Conservation (phyloP, 2,329 filamentous ascomycete species). For the Didymella pinodella region DNA sequence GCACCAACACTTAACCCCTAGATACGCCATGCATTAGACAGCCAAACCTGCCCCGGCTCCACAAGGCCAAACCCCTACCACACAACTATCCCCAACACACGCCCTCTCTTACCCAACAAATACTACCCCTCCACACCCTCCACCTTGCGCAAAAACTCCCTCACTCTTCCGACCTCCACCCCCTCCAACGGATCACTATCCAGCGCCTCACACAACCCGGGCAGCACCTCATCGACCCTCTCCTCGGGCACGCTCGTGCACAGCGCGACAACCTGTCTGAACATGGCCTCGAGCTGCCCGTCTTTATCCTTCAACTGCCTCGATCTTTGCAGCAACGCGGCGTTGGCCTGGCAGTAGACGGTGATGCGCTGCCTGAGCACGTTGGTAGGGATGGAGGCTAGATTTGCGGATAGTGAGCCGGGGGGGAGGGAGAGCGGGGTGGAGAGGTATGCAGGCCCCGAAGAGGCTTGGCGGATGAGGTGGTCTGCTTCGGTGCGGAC, state of each 20-base stretch:
- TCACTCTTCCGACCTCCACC: constrained; percentile 76
- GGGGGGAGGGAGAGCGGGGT: constrained; percentile 34
- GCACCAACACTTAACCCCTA: not conserved
- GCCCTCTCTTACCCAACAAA: too few species aligned
- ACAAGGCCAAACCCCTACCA: too few species aligned
- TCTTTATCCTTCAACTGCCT: constrained; percentile 78
- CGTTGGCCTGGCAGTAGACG: constrained; percentile 74
- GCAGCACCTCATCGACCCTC: constrained; percentile 81
- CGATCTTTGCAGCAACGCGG: constrained; percentile 71
- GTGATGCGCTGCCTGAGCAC: constrained; percentile 71
- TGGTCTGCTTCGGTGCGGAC: constrained; percentile 41
- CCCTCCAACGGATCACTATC: constrained; percentile 79
- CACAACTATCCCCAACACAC: too few species aligned
- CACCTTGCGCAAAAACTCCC: constrained; percentile 80
- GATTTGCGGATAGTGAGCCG: constrained; percentile 51
- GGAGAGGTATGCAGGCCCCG: constrained; percentile 40
- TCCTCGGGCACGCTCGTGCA: constrained; percentile 82
- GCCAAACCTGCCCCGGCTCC: too few species aligned
- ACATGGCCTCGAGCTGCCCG: constrained; percentile 84
- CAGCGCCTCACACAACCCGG: constrained; percentile 82
- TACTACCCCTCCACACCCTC: constrained; percentile 62
- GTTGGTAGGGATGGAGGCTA: constrained; percentile 43
- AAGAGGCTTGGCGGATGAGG: constrained; percentile 40
- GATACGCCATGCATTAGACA: not conserved
- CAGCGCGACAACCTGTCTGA: constrained; percentile 84